Base-by-base conservation (phyloP, 768 basidiomycete species). In the Strobilomyces dryophilus region DNA sequence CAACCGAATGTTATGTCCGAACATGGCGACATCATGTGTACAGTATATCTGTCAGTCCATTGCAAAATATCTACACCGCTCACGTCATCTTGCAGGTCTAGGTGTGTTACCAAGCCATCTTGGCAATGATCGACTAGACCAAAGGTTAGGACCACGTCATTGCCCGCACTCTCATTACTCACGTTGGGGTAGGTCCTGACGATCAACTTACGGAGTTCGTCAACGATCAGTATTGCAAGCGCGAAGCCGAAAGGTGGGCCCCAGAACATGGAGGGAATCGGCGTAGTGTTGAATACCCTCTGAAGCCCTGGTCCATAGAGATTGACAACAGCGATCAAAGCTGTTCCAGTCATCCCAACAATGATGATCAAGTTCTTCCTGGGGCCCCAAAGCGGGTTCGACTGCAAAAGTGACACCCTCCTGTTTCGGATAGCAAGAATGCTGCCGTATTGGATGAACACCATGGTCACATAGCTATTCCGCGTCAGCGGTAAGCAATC, bases 251-350 rank as follows among this genome's bases (percentile, higher is more conserved):
- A 74, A 2, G 78, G 77, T 27, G 76, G 65, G 14, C 75, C 69
- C 78, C 78, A 79, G 61, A 77, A 79, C 71, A 73, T 76, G 2
- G 67, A 60, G 2, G 74, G 77, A 26, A 79, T 77, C 7, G 74
- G 73, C 2, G 72, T 61, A 4, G 77, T 79, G 2, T 31, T 34
- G 47, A 79, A 79, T 24, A 79, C 74, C 0, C 41, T 24, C 48
- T 78, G 74, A n/a, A 79, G 56, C 2, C 76, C 76, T 7, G 61
- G 67, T 1, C 76, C 78, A 35, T 79, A 76, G 34, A 76, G 51
- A 54, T 78, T 77, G 48, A 66, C 67, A 1, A 79, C 57, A 0
- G 75, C 75, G 49, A 79, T 71, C 26, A 79, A 60, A 15, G 68
- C 69, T 14, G 77, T 78, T 2, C 63, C 67, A 52, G 67, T 39